phyloP scores from a whole-genome alignment of 2,329 filamentous ascomycete genomes.

The Diaporthe sp. region DNA sequence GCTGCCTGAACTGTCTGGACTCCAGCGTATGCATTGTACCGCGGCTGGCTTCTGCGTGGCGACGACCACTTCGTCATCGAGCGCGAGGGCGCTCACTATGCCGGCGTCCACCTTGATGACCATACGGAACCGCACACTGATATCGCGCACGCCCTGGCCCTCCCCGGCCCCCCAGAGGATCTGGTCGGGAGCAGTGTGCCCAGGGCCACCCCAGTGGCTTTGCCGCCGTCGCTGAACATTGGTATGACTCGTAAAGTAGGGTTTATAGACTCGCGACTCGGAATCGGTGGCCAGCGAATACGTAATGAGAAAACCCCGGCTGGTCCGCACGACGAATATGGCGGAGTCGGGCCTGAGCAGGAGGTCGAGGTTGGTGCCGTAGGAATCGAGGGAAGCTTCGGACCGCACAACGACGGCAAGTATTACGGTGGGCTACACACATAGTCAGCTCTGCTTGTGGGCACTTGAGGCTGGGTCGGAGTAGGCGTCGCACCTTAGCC shows the following conservation, averaged over 20 bases:
- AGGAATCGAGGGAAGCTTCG: slow-evolving; percentile 81
- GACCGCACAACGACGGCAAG: slow-evolving; percentile 90
- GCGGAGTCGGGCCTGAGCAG: slow-evolving; percentile 91
- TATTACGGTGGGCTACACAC: slow-evolving; percentile 83
- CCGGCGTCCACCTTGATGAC: slow-evolving; percentile 98
- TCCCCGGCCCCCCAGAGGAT: slow-evolving; percentile 84
- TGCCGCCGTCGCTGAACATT: slow-evolving; percentile 74
- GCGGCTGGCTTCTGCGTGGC: slow-evolving; percentile 92
- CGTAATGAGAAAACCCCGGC: slow-evolving; percentile 89
- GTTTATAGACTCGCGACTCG: slow-evolving; percentile 86
- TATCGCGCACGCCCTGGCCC: slow-evolving; percentile 84
- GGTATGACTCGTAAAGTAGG: slow-evolving; percentile 79
- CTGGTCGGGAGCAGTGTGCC: slow-evolving; percentile 69
- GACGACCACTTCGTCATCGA: slow-evolving; percentile 94
- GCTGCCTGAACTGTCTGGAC: slow-evolving; percentile 82
- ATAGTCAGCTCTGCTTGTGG: slow-evolving; percentile 24
- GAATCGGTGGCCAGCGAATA: slow-evolving; percentile 92
- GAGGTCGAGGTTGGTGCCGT: slow-evolving; percentile 87
- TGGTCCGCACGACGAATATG: slow-evolving; percentile 91
- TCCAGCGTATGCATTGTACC: slow-evolving; percentile 98
- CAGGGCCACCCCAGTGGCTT: slow-evolving; percentile 71
- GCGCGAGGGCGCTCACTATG: slow-evolving; percentile 86
- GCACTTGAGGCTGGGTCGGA: slow-evolving; percentile 42
- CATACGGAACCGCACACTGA: slow-evolving; percentile 94
- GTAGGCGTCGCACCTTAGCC: slow-evolving; percentile 76